Conservation (phyloP, 2,329 filamentous ascomycete species). For the Pleurostoma richardsiae region DNA sequence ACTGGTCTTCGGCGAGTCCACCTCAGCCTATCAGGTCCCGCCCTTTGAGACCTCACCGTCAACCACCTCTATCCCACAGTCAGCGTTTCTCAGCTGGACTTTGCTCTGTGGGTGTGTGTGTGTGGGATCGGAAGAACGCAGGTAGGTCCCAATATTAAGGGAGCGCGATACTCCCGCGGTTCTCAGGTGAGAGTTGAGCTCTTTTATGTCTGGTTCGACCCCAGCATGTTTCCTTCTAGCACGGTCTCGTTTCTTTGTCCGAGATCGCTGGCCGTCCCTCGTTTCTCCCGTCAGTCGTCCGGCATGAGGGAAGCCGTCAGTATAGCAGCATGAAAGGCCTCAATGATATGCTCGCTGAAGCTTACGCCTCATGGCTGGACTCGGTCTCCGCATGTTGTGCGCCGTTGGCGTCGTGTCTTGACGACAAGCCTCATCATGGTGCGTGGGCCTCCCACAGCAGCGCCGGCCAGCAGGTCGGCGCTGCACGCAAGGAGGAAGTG, state of each 20-base stretch:
- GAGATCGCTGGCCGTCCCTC: slow-evolving; percentile 18
- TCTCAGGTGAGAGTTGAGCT: not conserved
- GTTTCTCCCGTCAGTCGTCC: slow-evolving; percentile 8
- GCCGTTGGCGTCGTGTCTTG: slow-evolving; percentile 27
- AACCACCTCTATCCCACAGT: slow-evolving; percentile 20
- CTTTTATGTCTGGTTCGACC: not conserved
- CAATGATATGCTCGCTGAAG: slow-evolving; percentile 34
- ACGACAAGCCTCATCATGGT: slow-evolving; percentile 28
- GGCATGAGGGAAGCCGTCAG: slow-evolving; percentile 8
- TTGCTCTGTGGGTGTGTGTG: not conserved
- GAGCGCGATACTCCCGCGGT: no score
- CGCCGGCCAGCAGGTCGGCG: not conserved
- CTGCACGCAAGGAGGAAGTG: slow-evolving; percentile 2
- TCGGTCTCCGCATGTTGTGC: slow-evolving; percentile 40
- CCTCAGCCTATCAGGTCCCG: slow-evolving; percentile 36
- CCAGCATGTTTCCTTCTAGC: slow-evolving; percentile 1
- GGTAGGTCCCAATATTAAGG: not conserved
- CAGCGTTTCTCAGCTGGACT: slow-evolving; percentile 10
- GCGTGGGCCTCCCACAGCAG: slow-evolving; percentile 11
- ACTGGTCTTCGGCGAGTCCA: slow-evolving; percentile 32
- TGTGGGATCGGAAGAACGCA: not conserved
- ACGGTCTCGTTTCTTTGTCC: slow-evolving; percentile 4
- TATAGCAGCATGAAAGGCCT: slow-evolving; percentile 12
- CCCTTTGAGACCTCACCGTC: slow-evolving; percentile 25
- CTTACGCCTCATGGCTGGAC: slow-evolving; percentile 41